These are phyloP conservation scores for Serendipita vermifera DNA, from an alignment of 768 basidiomycete genomes.

Conservation along the genomic window DNA sequence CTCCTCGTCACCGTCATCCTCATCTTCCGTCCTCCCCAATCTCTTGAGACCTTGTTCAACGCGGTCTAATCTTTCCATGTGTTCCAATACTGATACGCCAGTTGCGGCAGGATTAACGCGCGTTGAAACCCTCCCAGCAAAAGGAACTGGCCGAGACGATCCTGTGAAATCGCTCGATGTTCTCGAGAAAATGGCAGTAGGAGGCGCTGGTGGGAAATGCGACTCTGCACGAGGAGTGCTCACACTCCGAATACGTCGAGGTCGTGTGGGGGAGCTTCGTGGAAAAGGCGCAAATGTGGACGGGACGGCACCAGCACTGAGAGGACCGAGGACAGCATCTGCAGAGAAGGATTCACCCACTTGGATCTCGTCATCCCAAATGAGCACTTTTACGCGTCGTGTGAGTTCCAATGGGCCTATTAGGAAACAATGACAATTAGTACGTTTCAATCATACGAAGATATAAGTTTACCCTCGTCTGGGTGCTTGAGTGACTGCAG, in stretches of 20 bases:
- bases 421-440: too few species aligned
- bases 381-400: constrained; percentile 62
- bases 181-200: too few species aligned
- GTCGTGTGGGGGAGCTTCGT: constrained; percentile 28
- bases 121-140: constrained; percentile 72
- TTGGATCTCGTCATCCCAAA: constrained; percentile 81
- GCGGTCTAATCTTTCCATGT: constrained; percentile 71
- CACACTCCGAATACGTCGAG: constrained; percentile 40
- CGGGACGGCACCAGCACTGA: constrained; percentile 34
- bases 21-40: constrained; percentile 1
- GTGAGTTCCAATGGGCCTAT: constrained; percentile 90
- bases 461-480: constrained; percentile 75
- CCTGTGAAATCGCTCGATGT: constrained; percentile 38
- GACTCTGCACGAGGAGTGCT: constrained; percentile 26
- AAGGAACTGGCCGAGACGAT: constrained; percentile 55
- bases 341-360: constrained; percentile 39
- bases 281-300: constrained; percentile 37
- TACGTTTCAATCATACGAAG: too few species aligned
- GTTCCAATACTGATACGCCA: constrained; percentile 73
- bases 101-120: constrained; percentile 76
- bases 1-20: constrained; percentile 13
- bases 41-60: constrained; percentile 28
- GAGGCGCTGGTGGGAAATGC: constrained; percentile 9
- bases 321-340: constrained; percentile 27
- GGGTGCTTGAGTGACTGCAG: constrained; percentile 68